These are phyloP conservation scores for Trichosanthes cucumerina DNA, from an alignment of 306 rosid genomes.

Conservation along the genomic window DNA sequence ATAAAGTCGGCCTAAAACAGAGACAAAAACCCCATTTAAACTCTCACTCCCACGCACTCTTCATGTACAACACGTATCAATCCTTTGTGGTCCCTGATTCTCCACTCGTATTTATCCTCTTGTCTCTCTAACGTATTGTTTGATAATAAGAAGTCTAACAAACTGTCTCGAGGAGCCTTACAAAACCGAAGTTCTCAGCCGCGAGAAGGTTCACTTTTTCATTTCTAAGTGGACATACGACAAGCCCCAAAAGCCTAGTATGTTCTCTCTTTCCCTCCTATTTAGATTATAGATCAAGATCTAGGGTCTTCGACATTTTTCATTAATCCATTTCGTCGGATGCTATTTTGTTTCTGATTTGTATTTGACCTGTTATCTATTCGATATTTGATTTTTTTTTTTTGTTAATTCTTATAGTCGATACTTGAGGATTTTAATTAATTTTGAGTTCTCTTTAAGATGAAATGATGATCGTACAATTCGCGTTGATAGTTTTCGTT, in stretches of 20 bases:
- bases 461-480: background rate
- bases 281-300: slow-evolving; percentile 1
- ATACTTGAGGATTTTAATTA: too few species aligned
- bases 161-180: slow-evolving; percentile 86
- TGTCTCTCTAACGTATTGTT: too few species aligned
- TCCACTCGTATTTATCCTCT: too few species aligned
- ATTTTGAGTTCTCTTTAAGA: background rate
- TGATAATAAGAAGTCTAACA: too few species aligned
- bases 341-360: background rate
- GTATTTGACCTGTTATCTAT: background rate
- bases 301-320: background rate
- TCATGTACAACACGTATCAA: too few species aligned
- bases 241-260: slow-evolving; percentile 53
- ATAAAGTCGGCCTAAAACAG: too few species aligned
- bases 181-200: slow-evolving; percentile 49
- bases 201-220: slow-evolving; percentile 86
- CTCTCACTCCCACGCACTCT: too few species aligned
- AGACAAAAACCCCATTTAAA: too few species aligned
- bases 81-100: too few species aligned
- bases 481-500: background rate
- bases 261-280: background rate
- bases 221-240: slow-evolving; percentile 51
- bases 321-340: background rate
- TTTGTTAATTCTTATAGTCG: background rate
- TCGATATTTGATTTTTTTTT: background rate